Conservation (phyloP, 306 rosid species). For the Quercus wislizeni region DNA sequence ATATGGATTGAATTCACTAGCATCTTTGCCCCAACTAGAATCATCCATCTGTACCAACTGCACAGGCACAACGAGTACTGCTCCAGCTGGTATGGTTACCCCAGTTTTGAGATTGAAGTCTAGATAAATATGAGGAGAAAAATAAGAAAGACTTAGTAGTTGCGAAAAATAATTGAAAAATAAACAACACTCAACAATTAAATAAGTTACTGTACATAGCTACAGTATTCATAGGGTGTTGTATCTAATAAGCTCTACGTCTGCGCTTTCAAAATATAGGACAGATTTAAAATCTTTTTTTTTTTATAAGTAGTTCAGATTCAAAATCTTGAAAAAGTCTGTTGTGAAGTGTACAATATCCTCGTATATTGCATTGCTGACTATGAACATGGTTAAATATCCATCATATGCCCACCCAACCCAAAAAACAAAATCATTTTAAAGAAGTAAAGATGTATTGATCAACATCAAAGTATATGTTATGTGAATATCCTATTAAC, state of each 20-base stretch:
- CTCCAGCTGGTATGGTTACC: conserved; percentile 66
- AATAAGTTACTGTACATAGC: neutral
- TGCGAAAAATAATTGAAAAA: conserved; percentile 1
- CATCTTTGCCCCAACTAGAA: conserved; percentile 71
- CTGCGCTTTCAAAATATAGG: neutral
- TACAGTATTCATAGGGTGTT: neutral
- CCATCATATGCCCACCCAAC: neutral
- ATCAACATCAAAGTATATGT: neutral
- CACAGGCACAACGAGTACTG: conserved; percentile 64
- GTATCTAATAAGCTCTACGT: neutral
- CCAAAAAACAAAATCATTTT: neutral
- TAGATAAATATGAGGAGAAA: conserved; percentile 24
- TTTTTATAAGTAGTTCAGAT: too few species aligned
- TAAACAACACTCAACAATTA: neutral
- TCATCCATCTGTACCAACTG: conserved; percentile 67
- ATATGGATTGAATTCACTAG: conserved; percentile 64
- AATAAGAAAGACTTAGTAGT: conserved; percentile 23
- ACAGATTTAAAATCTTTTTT: neutral
- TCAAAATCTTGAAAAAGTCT: neutral
- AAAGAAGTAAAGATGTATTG: neutral
- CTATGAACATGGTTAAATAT: neutral
- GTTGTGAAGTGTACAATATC: neutral
- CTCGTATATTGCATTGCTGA: neutral
- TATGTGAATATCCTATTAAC: neutral
- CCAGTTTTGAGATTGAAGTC: conserved; percentile 62